A percentile compares a stretch with the other conserved stretches of the same genome.
These are phyloP conservation scores for Harringtonia lauricola DNA, from an alignment of 2,329 filamentous ascomycete species.

Conservation along the genomic window DNA sequence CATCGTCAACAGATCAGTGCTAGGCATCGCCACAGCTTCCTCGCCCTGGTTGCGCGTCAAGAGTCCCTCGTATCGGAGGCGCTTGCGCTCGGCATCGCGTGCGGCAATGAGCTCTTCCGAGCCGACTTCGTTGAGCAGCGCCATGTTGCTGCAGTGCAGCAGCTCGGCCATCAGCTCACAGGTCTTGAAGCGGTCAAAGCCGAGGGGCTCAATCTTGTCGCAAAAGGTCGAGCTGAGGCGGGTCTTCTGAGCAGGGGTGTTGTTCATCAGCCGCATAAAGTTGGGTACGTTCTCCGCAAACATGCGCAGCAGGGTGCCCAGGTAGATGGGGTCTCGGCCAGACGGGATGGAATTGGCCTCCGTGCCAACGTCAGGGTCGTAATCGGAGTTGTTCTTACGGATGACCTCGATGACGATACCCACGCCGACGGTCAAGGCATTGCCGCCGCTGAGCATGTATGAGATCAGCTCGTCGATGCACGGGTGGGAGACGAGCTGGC, in stretches of 20 bases:
- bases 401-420: slow-evolving; percentile 98
- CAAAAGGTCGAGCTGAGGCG: slow-evolving; percentile 82
- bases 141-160: slow-evolving; percentile 98
- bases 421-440: slow-evolving; percentile 89
- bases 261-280: slow-evolving; percentile 85
- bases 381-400: slow-evolving; percentile 98
- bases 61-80: slow-evolving; percentile 65
- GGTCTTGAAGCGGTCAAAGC: slow-evolving; percentile 97
- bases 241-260: slow-evolving; percentile 60
- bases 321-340: slow-evolving; percentile 85
- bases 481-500: slow-evolving; percentile 78
- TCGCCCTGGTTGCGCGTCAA: slow-evolving; percentile 39
- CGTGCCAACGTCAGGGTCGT: slow-evolving; percentile 82
- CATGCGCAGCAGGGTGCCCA: slow-evolving; percentile 76
- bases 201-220: slow-evolving; percentile 80
- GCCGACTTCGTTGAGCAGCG: slow-evolving; percentile 79
- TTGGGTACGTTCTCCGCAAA: slow-evolving; percentile 88
- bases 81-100: slow-evolving; percentile 72
- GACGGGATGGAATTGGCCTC: slow-evolving; percentile 72
- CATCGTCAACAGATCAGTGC: slow-evolving; percentile 54
- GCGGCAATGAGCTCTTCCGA: slow-evolving; percentile 76
- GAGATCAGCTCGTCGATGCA: slow-evolving; percentile 78
- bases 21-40: slow-evolving; percentile 28
- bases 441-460: slow-evolving; percentile 89
- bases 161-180: slow-evolving; percentile 98